Evolutionary conservation across 495 filamentous ascomycete genomes (phyloP).

Genomic region (Aspergillus panamensis): DNA sequence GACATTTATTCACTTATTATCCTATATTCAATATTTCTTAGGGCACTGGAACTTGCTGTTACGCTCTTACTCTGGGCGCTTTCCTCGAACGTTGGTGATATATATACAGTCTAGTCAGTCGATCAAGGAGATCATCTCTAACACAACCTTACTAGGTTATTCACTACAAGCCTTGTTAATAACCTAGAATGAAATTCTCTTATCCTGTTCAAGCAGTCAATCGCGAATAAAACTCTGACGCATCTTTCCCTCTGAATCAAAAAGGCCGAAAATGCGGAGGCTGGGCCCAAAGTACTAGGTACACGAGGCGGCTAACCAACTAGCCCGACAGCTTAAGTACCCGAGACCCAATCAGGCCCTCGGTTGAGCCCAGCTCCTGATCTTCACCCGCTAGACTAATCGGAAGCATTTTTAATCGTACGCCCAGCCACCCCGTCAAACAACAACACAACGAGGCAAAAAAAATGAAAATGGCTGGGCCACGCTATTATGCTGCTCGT

Average conservation of each 20-base stretch:
- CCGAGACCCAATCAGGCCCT: conserved; percentile 14
- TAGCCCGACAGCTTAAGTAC: conserved; percentile 23
- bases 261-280: conserved; percentile 14
- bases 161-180: neutral
- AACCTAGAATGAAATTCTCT: neutral
- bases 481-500: neutral
- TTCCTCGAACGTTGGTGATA: too few relatives aligned
- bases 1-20: too few relatives aligned
- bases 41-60: too few relatives aligned
- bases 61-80: too few relatives aligned
- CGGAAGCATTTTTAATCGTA: neutral
- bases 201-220: neutral
- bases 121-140: too few relatives aligned
- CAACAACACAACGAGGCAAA: neutral
- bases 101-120: too few relatives aligned
- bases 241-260: neutral
- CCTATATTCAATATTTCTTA: too few relatives aligned
- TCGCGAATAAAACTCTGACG: neutral
- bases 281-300: conserved; percentile 13
- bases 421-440: conserved; percentile 21
- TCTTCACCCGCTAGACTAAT: neutral
- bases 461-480: conserved; percentile 29
- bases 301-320: conserved; percentile 9
- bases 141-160: too few relatives aligned
- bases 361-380: neutral